Evolutionary conservation across 768 basidiomycete genomes (phyloP).

Genomic region (Trametes cingulata): DNA sequence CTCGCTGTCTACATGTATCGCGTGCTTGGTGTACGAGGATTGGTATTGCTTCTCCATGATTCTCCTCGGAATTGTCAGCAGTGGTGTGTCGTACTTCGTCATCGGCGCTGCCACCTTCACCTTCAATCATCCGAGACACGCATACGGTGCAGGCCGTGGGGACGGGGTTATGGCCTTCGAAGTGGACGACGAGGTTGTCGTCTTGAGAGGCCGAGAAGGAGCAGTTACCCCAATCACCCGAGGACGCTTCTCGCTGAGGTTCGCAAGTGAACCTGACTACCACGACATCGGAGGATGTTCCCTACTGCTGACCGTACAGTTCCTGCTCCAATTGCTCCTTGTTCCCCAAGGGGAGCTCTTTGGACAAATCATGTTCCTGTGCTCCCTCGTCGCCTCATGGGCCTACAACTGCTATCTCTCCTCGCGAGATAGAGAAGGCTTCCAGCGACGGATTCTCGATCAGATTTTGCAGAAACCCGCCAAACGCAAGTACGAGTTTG

Average conservation of each 20-base stretch:
- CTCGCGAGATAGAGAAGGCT: constrained; percentile 10
- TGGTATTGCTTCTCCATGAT: constrained; percentile 21
- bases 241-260: constrained; percentile 16
- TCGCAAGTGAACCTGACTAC: constrained; percentile 14
- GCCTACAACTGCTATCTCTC: constrained; percentile 17
- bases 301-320: constrained; percentile 6
- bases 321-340: constrained; percentile 8
- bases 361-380: constrained; percentile 19
- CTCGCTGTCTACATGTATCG: constrained; percentile 9
- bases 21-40: constrained; percentile 9
- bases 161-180: constrained; percentile 5
- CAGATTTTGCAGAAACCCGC: neutral
- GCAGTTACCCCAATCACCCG: constrained; percentile 18
- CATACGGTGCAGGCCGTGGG: constrained; percentile 1
- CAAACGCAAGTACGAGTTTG: constrained; percentile 1
- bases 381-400: constrained; percentile 15
- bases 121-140: neutral
- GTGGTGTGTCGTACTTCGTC: neutral
- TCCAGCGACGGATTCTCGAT: constrained; percentile 15
- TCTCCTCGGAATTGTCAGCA: constrained; percentile 13
- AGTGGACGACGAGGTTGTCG: constrained; percentile 6
- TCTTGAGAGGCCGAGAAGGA: constrained; percentile 17
- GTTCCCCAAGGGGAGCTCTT: constrained; percentile 16
- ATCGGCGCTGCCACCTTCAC: neutral
- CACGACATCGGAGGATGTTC: constrained; percentile 17